Base-by-base conservation (phyloP, 2,329 filamentous ascomycete species). In the Rhynchosporium graminicola region DNA sequence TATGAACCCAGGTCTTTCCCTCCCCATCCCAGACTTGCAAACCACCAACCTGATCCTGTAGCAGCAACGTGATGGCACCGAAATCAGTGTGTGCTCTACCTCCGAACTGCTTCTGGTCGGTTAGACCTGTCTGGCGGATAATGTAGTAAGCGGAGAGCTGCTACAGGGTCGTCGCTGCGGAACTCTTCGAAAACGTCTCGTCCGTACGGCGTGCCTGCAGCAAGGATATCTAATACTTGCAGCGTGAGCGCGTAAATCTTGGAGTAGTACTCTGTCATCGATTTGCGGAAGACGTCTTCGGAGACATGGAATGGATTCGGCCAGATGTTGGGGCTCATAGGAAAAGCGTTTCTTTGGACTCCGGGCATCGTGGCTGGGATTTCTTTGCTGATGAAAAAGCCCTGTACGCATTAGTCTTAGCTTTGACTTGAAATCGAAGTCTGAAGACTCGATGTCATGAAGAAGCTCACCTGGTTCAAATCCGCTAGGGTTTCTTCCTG, bases 21-120 rank as follows among this genome's bases (percentile, higher is more conserved):
- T 72, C 63, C 15, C 74, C 68, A 65, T 84, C 77, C 68, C 78
- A 77, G 4, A 84, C 82, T 65, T 85, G 76, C 4, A 85, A 75
- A 0, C 81, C 83, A 29, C 77, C 77, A 20, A 77, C 71, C 3
- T 73, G 71, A 64, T 82, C 80, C 65, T 84, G 82, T 10, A 83
- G 74, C 12, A 85, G 75, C 36, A 85, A 72, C 0, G 83, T 85
- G 33, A 85, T 77, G 40, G 79, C 78, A 1, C 82, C 80, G 65
- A 82, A 84, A 68, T 83, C 83, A 0, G 80, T 83, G 67, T 83
- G 82, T 1, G 79, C 80, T 0, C 80, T 68, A 6, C 70, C 79
- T 3, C 64, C 67, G 5, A 67, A 61, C 55, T 70, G 69, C 6
- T 33, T 59, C 48, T 57, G 62, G 28, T 67, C 67, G 13, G 20